Evolutionary conservation across 768 basidiomycete species (phyloP), one percentile per base, ranked within the genome.

Genomic region (Dioszegia crocea): DNA sequence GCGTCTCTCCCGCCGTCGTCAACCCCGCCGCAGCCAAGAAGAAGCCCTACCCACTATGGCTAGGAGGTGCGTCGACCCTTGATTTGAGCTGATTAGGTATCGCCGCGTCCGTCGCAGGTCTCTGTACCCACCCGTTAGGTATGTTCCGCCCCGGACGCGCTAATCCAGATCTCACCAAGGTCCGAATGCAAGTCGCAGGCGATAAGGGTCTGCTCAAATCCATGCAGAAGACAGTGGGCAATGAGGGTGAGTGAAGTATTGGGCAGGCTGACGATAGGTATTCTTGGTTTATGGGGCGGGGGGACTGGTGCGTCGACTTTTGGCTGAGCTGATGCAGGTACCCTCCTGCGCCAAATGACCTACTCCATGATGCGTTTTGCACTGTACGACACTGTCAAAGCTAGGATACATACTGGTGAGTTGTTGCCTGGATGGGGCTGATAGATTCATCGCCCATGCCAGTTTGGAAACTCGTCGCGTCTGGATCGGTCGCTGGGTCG

Each of bases 291-390:
- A 47, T 90, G 84, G 69, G 91, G 91, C 71, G 91, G 91, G 17
- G 89, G 91, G 59, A 80, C 86, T 33, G 33, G 33, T 33, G 33
- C 33, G 33, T 14, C 14, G 6, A 14, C 14, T 14, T 14, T 33
- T 33, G 33, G 6, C 33, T 6, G 33, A 6, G 33, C 33, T 33
- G 33, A 33, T 33, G 33, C 33, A 2, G 91, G 90, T 29, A 94
- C 91, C 26, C 87, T 89, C 84, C 78, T 94, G 77, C 84, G 91
- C 27, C 91, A 94, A 78, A 90, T 92, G 89, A 88, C 86, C 31
- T 93, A 93, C 78, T 90, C 88, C 41, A 80, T 91, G 75, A 90
- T 88, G 75, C 82, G 90, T n/a, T 93, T 91, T 80, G 91, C 89
- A 84, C 89, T 88, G 16, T 91, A 92, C 75, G 90, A 92, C 62